phyloP scores from a whole-genome alignment of 140 eudicot species.

The Bidens hawaiensis region DNA sequence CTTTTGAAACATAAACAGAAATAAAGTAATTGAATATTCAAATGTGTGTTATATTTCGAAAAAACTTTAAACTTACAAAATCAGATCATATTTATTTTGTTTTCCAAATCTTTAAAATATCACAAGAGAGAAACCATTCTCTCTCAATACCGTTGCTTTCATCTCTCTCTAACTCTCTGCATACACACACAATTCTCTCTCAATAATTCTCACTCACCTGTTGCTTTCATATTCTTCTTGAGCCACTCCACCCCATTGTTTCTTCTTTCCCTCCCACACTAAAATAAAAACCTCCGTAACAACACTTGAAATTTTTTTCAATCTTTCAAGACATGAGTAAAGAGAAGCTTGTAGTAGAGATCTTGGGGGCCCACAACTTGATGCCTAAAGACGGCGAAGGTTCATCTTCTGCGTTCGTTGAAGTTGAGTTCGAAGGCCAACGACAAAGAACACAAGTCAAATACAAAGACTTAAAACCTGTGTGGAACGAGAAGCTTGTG shows the following conservation, averaged over 20 bases:
- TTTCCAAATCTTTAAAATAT: too few relatives aligned
- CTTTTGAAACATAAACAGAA: too few relatives aligned
- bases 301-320: too few relatives aligned
- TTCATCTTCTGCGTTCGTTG: constrained; percentile 84
- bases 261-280: neutral
- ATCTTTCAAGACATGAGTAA: constrained; percentile 32
- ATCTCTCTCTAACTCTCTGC: constrained; percentile 2
- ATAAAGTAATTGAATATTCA: too few relatives aligned
- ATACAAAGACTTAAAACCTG: constrained; percentile 68
- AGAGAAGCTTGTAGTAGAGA: constrained; percentile 93
- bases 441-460: constrained; percentile 67
- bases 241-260: constrained; percentile 31
- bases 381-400: constrained; percentile 99
- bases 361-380: constrained; percentile 81
- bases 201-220: neutral
- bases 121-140: too few relatives aligned
- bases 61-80: too few relatives aligned
- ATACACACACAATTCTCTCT: neutral
- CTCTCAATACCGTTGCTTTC: constrained; percentile 3
- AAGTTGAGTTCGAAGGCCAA: constrained; percentile 85
- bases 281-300: too few relatives aligned
- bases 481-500: constrained; percentile 90
- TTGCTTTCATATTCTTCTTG: constrained; percentile 29
- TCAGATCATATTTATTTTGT: too few relatives aligned
- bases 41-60: too few relatives aligned